These are phyloP conservation scores for Aspergillus baeticus DNA, from an alignment of 495 filamentous ascomycete genomes.

Conservation along the genomic window DNA sequence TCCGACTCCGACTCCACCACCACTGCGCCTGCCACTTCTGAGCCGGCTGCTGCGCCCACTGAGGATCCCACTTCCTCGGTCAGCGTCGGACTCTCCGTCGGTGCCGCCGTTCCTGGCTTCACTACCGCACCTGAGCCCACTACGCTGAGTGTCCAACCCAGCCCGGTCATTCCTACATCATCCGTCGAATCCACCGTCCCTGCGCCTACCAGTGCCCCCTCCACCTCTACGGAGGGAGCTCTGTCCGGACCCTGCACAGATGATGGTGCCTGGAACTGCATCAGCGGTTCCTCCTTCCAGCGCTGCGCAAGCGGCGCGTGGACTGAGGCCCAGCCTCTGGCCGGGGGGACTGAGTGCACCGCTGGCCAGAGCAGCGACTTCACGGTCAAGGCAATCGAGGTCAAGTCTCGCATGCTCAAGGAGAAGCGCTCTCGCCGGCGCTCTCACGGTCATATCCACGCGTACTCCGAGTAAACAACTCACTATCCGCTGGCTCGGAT, in stretches of 20 bases:
- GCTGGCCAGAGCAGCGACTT: conserved; percentile 50
- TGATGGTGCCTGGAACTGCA: conserved; percentile 62
- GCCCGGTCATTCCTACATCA: conserved; percentile 24
- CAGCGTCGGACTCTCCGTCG: neutral
- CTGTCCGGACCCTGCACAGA: conserved; percentile 38
- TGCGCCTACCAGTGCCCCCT: conserved; percentile 7
- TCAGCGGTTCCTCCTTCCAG: conserved; percentile 55
- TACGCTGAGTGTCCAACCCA: conserved; percentile 3
- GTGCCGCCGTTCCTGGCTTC: conserved; percentile 8
- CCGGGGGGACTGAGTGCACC: conserved; percentile 59
- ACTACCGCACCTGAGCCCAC: neutral
- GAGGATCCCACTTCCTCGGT: conserved; percentile 11
- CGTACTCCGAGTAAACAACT: conserved; percentile 12
- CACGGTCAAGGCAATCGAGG: conserved; percentile 24
- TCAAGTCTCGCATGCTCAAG: conserved; percentile 29
- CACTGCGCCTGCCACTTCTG: conserved; percentile 5
- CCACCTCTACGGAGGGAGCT: conserved; percentile 20
- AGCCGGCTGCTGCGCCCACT: conserved; percentile 15
- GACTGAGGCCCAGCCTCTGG: conserved; percentile 52
- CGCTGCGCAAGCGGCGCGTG: conserved; percentile 64
- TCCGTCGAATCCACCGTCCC: conserved; percentile 8
- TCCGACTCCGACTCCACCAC: conserved; percentile 13
- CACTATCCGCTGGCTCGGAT: conserved; percentile 3
- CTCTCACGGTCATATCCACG: conserved; percentile 21
- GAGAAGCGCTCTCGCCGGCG: conserved; percentile 36